These are phyloP conservation scores for Scleromitrula shiraiana DNA, from an alignment of 2,329 filamentous ascomycete species.

Conservation along the genomic window DNA sequence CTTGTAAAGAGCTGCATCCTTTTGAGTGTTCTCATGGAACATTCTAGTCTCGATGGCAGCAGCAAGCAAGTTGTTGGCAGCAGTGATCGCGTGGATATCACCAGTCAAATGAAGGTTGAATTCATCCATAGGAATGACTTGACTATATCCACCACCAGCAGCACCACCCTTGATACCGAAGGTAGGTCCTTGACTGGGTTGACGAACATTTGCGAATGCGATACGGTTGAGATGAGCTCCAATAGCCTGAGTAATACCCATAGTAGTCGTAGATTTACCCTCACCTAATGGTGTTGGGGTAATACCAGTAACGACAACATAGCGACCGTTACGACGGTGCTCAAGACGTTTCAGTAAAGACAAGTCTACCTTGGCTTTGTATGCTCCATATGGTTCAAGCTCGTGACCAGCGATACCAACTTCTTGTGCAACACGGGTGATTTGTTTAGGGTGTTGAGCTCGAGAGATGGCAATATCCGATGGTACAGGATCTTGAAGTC, in stretches of 20 bases:
- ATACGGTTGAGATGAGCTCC: conserved; percentile 81
- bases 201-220: conserved; percentile 92
- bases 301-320: conserved; percentile 89
- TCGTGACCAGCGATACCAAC: conserved; percentile 83
- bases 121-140: conserved; percentile 99
- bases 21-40: conserved; percentile 95
- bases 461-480: conserved; percentile 91
- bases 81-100: conserved; percentile 95
- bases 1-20: conserved; percentile 78
- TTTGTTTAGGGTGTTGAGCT: conserved; percentile 83
- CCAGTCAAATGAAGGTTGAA: conserved; percentile 98
- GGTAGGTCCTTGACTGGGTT: conserved; percentile 93
- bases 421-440: conserved; percentile 76
- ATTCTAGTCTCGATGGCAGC: conserved; percentile 97
- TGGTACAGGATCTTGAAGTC: conserved; percentile 73
- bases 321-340: conserved; percentile 82
- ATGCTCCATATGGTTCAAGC: conserved; percentile 86
- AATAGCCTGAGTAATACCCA: conserved; percentile 88
- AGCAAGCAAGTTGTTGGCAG: conserved; percentile 92
- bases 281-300: conserved; percentile 94
- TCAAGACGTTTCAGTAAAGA: conserved; percentile 72
- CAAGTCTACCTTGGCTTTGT: conserved; percentile 93
- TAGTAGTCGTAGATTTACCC: conserved; percentile 96
- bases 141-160: conserved; percentile 94
- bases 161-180: conserved; percentile 99